These are phyloP conservation scores for Penicillium alfredii DNA, from an alignment of 495 filamentous ascomycete species.

Conservation along the genomic window DNA sequence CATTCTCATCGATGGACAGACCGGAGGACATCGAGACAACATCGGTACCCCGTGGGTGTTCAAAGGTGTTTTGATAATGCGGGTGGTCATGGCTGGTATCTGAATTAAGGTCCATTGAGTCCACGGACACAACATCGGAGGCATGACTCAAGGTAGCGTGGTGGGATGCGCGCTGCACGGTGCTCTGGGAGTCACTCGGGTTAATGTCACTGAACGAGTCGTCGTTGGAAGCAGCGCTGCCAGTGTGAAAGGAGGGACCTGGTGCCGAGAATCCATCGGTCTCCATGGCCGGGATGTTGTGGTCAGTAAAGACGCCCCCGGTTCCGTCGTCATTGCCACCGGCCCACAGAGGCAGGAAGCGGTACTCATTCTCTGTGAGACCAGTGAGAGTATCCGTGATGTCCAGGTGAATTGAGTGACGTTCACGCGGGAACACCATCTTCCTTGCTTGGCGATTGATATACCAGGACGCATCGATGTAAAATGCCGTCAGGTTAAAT, in stretches of 20 bases:
- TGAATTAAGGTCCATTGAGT: too few species aligned
- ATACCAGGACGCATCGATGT: too few species aligned
- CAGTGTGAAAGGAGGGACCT: constrained; percentile 40
- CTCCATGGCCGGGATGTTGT: constrained; percentile 33
- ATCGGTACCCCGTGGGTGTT: too few species aligned
- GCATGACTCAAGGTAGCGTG: constrained; percentile 24
- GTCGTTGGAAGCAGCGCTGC: constrained; percentile 20
- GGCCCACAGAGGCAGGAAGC: constrained; percentile 50
- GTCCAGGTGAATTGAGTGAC: constrained; percentile 7
- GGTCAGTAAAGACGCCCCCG: constrained; percentile 46
- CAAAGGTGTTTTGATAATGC: too few species aligned
- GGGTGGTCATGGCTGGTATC: too few species aligned
- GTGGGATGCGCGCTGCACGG: constrained; percentile 30
- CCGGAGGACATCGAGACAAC: too few species aligned
- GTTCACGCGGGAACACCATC: constrained; percentile 14
- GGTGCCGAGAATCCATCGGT: constrained; percentile 36
- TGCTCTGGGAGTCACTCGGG: constrained; percentile 27
- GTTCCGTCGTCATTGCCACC: constrained; percentile 50
- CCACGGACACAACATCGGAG: constrained; percentile 25
- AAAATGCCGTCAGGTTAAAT: too few species aligned
- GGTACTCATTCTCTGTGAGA: constrained; percentile 44
- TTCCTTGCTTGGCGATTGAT: too few species aligned
- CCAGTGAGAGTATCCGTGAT: constrained; percentile 42
- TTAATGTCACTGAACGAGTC: constrained; percentile 21
- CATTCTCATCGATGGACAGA: constrained; percentile 1